Base-by-base conservation (phyloP, 2,329 filamentous ascomycete species). In the Fusarium nodosum region DNA sequence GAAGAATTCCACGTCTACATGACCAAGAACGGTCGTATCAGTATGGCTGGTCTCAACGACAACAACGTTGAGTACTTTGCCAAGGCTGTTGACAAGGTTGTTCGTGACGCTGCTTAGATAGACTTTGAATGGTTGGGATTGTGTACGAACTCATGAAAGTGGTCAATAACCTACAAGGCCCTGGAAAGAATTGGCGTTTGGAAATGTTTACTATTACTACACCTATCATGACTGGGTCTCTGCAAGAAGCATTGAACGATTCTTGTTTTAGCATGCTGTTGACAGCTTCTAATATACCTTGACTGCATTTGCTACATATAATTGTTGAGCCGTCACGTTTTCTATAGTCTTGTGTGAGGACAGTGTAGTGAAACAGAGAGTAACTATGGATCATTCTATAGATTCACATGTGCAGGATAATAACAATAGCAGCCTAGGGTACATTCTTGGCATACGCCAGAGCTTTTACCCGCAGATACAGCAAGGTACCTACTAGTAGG, bases 21-120 rank as follows among this genome's bases (percentile, higher is more conserved):
- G 88, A 98, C 95, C 72, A 97, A 97, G 88, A 99, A 99, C 77
- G 96, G 96, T 24, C 91, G 96, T 50, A 97, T 98, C 81, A 97
- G 93, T 78, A 98, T 99, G 95, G 96, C 96, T 7, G 96, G 96
- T n/a, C 83, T 98, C 72, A 98, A 98, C 81, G 92, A 93, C 28
- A 83, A 90, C 76, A 99, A 98, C 78, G 86, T 98, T 62, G 93
- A 97, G 57, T 97, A 97, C 82, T 92, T 98, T 76, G 96, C 94
- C 48, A 90, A 92, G 80, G 93, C 95, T 1, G 88, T 98, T 15
- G 91, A 97, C 78, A 91, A 91, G 80, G 92, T 95, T 33, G 93
- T 98, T 26, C 74, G 73, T 33, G 76, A 77, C 34, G 64, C 66
- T 10, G 67, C 72, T 67, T 77, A 72, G 63, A 36, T 52, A 52